Conservation (phyloP, 2,329 filamentous ascomycete species). For the Keithomyces neogunnii region DNA sequence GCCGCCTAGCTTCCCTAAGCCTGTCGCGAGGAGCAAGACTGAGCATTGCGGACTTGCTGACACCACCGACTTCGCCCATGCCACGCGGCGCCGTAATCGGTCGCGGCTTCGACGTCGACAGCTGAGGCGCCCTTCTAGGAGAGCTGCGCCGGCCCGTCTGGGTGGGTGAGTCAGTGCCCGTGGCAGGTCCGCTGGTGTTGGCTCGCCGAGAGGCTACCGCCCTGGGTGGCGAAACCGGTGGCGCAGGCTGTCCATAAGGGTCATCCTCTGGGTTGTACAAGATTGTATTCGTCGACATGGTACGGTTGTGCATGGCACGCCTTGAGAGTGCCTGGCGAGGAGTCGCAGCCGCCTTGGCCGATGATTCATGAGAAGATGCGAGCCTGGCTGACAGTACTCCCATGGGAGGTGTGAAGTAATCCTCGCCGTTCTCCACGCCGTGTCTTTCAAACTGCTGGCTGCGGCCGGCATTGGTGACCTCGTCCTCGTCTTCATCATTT, state of each 20-base stretch:
- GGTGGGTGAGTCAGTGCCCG: slow-evolving; percentile 22
- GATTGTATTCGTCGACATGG: slow-evolving; percentile 74
- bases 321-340: slow-evolving; percentile 24
- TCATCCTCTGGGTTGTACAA: slow-evolving; percentile 63
- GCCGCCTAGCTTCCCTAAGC: slow-evolving; percentile 28
- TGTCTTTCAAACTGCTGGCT: slow-evolving; percentile 18
- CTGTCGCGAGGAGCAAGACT: slow-evolving; percentile 38
- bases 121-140: slow-evolving; percentile 35
- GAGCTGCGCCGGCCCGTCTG: slow-evolving; percentile 32
- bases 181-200: slow-evolving; percentile 26
- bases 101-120: slow-evolving; percentile 42
- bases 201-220: slow-evolving; percentile 22
- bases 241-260: slow-evolving; percentile 28
- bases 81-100: slow-evolving; percentile 42
- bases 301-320: slow-evolving; percentile 55
- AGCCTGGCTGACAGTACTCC: slow-evolving; percentile 31
- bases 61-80: slow-evolving; percentile 24
- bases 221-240: slow-evolving; percentile 34
- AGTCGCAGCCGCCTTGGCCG: slow-evolving; percentile 21
- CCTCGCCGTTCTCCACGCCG: slow-evolving; percentile 27
- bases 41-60: slow-evolving; percentile 38
- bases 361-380: slow-evolving; percentile 25
- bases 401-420: slow-evolving; percentile 48
- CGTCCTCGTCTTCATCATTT: slow-evolving; percentile 63
- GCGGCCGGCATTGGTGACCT: slow-evolving; percentile 32